Evolutionary conservation across 257 asterid genomes (phyloP).

Genomic region (Solanum chiquidenum): DNA sequence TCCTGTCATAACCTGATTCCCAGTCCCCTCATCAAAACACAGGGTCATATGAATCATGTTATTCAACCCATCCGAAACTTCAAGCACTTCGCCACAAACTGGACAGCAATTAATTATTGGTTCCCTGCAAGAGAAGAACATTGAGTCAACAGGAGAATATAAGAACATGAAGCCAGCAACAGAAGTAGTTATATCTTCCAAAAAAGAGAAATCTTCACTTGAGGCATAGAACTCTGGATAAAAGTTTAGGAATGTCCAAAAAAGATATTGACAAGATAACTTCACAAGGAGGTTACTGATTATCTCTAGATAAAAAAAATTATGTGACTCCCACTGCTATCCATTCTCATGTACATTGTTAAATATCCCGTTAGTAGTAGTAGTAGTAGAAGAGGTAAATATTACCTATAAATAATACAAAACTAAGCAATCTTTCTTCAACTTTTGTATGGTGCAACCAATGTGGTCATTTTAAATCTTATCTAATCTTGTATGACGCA

Average conservation of each 20-base stretch:
- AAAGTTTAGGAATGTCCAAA: background rate
- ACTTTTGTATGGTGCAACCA: background rate
- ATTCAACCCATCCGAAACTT: slow-evolving; percentile 69
- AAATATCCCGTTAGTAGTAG: background rate
- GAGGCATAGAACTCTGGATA: background rate
- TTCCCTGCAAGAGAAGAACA: slow-evolving; percentile 42
- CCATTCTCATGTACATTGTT: background rate
- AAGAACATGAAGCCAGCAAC: slow-evolving; percentile 34
- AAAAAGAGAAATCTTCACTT: background rate
- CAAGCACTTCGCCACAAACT: slow-evolving; percentile 85
- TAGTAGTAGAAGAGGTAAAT: background rate
- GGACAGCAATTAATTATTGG: slow-evolving; percentile 93
- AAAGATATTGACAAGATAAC: background rate
- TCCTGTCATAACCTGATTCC: slow-evolving; percentile 91
- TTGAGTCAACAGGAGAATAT: background rate
- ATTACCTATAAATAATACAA: background rate
- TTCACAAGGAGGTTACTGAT: background rate
- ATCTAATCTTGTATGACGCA: background rate
- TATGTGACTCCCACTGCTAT: background rate
- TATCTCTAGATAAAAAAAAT: background rate
- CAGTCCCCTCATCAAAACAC: slow-evolving; percentile 99
- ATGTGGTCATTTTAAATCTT: background rate
- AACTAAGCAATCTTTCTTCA: background rate
- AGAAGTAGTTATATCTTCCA: background rate
- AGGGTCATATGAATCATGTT: slow-evolving; percentile 80